These are phyloP conservation scores for Gynandropsis gynandra DNA, from an alignment of 345 rosid species.

Conservation along the genomic window DNA sequence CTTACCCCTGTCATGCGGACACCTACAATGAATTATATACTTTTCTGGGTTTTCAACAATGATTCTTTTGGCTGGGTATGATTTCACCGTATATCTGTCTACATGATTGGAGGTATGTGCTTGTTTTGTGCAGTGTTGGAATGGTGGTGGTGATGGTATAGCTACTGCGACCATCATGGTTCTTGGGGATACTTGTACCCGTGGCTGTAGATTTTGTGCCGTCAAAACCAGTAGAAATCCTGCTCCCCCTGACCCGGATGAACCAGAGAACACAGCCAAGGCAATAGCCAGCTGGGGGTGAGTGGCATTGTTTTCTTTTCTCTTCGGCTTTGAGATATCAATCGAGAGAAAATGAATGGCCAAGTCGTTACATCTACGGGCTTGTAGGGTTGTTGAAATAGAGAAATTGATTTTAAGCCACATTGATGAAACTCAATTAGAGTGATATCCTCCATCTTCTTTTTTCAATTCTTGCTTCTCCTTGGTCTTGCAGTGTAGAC, in stretches of 20 bases:
- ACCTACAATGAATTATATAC: too few relatives aligned
- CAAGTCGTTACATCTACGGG: too few relatives aligned
- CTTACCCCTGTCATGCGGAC: too few relatives aligned
- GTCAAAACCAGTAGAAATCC: slow-evolving; percentile 96
- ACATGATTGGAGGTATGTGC: neutral
- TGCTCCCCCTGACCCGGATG: slow-evolving; percentile 87
- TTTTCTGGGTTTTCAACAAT: too few relatives aligned
- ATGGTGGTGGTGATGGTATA: slow-evolving; percentile 96
- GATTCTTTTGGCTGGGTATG: neutral
- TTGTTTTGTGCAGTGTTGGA: slow-evolving; percentile 65
- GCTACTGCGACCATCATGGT: slow-evolving; percentile 96
- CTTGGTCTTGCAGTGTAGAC: slow-evolving; percentile 65
- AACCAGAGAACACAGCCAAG: slow-evolving; percentile 83
- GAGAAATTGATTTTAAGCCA: too few relatives aligned
- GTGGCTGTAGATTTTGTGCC: slow-evolving; percentile 98
- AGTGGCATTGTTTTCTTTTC: slow-evolving; percentile 10
- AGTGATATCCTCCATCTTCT: slow-evolving; percentile 1
- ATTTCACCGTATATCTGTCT: neutral
- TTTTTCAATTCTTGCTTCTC: slow-evolving; percentile 12
- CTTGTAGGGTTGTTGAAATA: too few relatives aligned
- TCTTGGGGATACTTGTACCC: slow-evolving; percentile 97
- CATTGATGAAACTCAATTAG: too few relatives aligned
- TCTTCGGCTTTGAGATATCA: neutral
- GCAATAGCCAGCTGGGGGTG: slow-evolving; percentile 98
- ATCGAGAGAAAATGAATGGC: neutral